Percentiles rank a stretch among this genome's conserved stretches.
Conservation (phyloP, 108 stramenopile species). For the Chaetoceros muelleri region DNA sequence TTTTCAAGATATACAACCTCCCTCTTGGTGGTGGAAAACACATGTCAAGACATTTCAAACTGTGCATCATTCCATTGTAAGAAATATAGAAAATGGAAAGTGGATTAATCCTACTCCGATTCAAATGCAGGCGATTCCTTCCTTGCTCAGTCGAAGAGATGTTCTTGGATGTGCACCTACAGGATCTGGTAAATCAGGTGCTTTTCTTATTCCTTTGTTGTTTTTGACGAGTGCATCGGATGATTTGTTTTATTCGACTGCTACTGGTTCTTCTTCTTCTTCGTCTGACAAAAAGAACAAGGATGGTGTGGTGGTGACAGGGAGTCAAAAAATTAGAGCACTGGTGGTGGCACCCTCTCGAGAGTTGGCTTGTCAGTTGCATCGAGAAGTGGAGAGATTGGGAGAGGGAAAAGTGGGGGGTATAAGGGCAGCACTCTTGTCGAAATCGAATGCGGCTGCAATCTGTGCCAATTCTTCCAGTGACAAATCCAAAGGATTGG, state of each 20-base stretch:
- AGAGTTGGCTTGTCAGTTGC: conserved; percentile 90
- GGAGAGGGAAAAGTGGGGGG: conserved; percentile 72
- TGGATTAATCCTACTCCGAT: conserved; percentile 93
- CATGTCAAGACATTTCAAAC: conserved; percentile 23
- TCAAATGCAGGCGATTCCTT: conserved; percentile 88
- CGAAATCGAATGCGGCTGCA: conserved; percentile 70
- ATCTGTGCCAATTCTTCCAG: conserved; percentile 50
- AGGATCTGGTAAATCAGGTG: conserved; percentile 80
- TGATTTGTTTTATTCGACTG: conserved; percentile 36
- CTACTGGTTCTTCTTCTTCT: conserved; percentile 34
- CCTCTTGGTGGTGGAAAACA: conserved; percentile 50
- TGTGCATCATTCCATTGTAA: conserved; percentile 30
- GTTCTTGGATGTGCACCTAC: conserved; percentile 83
- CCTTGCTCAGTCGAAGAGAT: conserved; percentile 65
- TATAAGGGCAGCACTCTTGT: conserved; percentile 53
- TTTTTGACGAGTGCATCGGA: conserved; percentile 60
- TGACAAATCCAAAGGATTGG: conserved; percentile 52
- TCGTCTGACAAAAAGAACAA: conserved; percentile 23
- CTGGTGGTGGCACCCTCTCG: conserved; percentile 88
- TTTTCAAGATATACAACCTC: conserved; percentile 47
- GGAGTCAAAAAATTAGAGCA: conserved; percentile 53
- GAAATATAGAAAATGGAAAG: conserved; percentile 78
- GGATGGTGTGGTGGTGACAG: background rate
- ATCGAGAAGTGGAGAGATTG: conserved; percentile 88
- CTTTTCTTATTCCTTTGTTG: conserved; percentile 85